phyloP scores from a whole-genome alignment of 768 basidiomycete species.

The Lentinula boryana region DNA sequence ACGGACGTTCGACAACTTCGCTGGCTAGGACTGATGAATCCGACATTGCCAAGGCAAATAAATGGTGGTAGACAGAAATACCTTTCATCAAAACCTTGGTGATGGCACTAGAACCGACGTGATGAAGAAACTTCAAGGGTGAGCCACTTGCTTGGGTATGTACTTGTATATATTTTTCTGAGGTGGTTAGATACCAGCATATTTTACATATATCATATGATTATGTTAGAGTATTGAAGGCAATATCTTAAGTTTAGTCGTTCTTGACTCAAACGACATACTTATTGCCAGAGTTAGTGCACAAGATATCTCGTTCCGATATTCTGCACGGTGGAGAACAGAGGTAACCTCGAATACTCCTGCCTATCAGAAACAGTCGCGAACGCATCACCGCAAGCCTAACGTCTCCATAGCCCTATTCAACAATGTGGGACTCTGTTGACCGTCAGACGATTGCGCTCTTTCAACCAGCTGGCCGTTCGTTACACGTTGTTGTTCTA shows the following conservation, averaged over 20 bases:
- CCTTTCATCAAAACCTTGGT: background rate
- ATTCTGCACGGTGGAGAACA: no score
- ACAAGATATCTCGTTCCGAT: no score
- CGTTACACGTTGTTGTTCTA: conserved; percentile 3
- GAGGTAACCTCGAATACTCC: background rate
- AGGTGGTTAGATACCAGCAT: no score
- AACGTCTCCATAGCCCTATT: conserved; percentile 1
- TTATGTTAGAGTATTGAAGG: no score
- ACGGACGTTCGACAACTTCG: background rate
- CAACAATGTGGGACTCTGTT: background rate
- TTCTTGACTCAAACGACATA: no score
- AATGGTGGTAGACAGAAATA: background rate
- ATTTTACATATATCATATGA: no score
- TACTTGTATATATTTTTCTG: background rate
- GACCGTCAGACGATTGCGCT: background rate
- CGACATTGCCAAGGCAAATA: background rate
- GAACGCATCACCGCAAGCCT: background rate
- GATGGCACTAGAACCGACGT: background rate
- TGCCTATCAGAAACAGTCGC: background rate
- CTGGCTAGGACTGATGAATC: background rate
- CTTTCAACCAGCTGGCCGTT: conserved; percentile 1
- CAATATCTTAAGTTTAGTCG: no score
- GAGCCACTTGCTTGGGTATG: background rate
- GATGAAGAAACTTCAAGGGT: background rate
- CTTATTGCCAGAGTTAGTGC: no score